Evolutionary conservation across 2,329 filamentous ascomycete species (phyloP).

Genomic region (Hypoxylon sp.): DNA sequence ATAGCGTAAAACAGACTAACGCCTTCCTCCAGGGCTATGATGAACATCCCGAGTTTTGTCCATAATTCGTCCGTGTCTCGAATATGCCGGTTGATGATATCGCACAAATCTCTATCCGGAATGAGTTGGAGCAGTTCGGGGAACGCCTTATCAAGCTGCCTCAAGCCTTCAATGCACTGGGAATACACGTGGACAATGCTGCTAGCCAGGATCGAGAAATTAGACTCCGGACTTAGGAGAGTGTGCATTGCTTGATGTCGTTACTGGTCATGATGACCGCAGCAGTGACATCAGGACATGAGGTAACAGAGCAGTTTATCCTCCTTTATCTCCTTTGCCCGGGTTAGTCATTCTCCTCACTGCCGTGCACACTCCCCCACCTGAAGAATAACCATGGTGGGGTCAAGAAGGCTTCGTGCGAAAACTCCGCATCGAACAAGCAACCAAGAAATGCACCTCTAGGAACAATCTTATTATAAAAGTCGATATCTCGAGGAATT

Average conservation of each 20-base stretch:
- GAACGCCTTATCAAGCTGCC: conserved; percentile 21
- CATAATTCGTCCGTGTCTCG: conserved; percentile 39
- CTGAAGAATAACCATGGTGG: conserved; percentile 40
- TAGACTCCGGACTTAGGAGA: conserved; percentile 21
- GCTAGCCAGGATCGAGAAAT: conserved; percentile 7
- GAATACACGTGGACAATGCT: conserved; percentile 10
- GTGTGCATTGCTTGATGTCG: not conserved
- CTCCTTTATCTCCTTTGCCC: conserved; percentile 19
- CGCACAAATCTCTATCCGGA: conserved; percentile 31
- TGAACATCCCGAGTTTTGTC: conserved; percentile 51
- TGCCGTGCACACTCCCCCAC: conserved; percentile 44
- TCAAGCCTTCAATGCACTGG: conserved; percentile 7
- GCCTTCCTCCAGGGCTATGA: conserved; percentile 33
- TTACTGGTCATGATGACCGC: conserved; percentile 30
- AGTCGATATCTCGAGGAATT: conserved; percentile 30
- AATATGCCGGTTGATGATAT: conserved; percentile 39
- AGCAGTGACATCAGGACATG: conserved; percentile 39
- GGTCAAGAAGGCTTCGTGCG: conserved; percentile 32
- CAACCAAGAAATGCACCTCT: conserved; percentile 15
- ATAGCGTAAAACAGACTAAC: conserved; percentile 32
- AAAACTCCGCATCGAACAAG: conserved; percentile 45
- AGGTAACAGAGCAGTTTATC: conserved; percentile 22
- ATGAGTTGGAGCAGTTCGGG: conserved; percentile 24
- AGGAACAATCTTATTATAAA: conserved; percentile 35
- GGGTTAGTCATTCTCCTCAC: conserved; percentile 31